These are phyloP conservation scores for Pneumocystis canis DNA, from an alignment of 1,139 yeast species.

Conservation along the genomic window DNA sequence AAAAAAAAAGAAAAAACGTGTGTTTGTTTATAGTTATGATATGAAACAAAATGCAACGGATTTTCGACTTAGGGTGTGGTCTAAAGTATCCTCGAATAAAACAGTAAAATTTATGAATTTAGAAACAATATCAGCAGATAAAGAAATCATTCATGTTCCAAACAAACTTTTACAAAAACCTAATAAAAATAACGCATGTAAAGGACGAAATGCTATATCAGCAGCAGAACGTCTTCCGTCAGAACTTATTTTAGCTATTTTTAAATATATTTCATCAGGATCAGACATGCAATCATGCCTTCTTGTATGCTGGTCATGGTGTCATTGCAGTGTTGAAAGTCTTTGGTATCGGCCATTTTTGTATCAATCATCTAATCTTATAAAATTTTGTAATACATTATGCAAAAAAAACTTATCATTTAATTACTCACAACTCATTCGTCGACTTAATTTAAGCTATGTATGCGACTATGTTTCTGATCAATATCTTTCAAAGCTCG, in stretches of 20 bases:
- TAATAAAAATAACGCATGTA: not conserved
- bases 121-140: not conserved
- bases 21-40: not conserved
- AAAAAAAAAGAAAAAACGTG: not conserved
- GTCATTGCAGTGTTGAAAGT: slow-evolving; percentile 60
- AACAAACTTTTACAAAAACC: not conserved
- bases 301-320: slow-evolving; percentile 73
- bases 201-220: not conserved
- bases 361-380: slow-evolving; percentile 25
- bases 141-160: not conserved
- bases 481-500: slow-evolving; percentile 37
- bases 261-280: slow-evolving; percentile 48
- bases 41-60: not conserved
- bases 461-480: slow-evolving; percentile 59
- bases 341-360: slow-evolving; percentile 81
- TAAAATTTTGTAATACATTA: slow-evolving; percentile 14
- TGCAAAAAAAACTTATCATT: slow-evolving; percentile 44
- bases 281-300: slow-evolving; percentile 53
- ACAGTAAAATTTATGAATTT: not conserved
- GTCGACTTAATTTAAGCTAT: slow-evolving; percentile 65
- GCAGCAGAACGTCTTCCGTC: slow-evolving; percentile 48
- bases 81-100: not conserved
- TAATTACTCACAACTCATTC: slow-evolving; percentile 55
- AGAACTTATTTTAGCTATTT: slow-evolving; percentile 59
- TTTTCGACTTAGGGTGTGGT: not conserved